Percentiles rank a stretch among this genome's conserved stretches.
Conservation (phyloP, 1,284 basidiomycete species). For the Mycena sp. region DNA sequence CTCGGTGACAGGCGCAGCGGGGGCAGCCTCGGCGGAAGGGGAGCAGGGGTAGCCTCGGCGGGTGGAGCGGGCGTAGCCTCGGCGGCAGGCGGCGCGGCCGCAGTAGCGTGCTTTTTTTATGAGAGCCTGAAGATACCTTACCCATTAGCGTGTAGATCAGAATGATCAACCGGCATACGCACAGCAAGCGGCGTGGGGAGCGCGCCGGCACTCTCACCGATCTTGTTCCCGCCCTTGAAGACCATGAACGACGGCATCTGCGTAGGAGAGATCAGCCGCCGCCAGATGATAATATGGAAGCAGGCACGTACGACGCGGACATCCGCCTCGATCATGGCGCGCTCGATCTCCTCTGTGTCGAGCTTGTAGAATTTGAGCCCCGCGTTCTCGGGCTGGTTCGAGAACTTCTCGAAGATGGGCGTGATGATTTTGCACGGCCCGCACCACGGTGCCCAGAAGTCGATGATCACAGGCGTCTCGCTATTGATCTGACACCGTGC, state of each 20-base stretch:
- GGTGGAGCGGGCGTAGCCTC: too few species aligned
- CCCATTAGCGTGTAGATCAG: too few species aligned
- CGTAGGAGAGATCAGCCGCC: too few species aligned
- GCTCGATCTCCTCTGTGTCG: conserved; percentile 72
- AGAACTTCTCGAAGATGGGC: conserved; percentile 81
- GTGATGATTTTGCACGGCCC: conserved; percentile 83
- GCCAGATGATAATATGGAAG: conserved; percentile 49
- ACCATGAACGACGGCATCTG: conserved; percentile 53
- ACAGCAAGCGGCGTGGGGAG: conserved; percentile 40
- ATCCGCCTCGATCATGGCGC: conserved; percentile 70
- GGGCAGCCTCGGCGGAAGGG: background rate
- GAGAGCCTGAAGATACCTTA: background rate
- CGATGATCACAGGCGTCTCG: conserved; percentile 70
- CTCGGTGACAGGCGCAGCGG: background rate
- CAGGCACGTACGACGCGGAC: conserved; percentile 70
- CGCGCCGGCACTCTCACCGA: conserved; percentile 46
- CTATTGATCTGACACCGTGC: conserved; percentile 59
- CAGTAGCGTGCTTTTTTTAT: conserved; percentile 1
- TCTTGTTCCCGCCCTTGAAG: conserved; percentile 47
- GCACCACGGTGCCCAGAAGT: conserved; percentile 84
- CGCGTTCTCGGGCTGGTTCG: conserved; percentile 44
- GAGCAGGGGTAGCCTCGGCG: background rate
- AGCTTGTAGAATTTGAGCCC: conserved; percentile 79
- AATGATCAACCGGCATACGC: conserved; percentile 52
- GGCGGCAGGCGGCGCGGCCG: background rate